phyloP scores from a whole-genome alignment of 306 rosid genomes.

The Fagus sylvatica region DNA sequence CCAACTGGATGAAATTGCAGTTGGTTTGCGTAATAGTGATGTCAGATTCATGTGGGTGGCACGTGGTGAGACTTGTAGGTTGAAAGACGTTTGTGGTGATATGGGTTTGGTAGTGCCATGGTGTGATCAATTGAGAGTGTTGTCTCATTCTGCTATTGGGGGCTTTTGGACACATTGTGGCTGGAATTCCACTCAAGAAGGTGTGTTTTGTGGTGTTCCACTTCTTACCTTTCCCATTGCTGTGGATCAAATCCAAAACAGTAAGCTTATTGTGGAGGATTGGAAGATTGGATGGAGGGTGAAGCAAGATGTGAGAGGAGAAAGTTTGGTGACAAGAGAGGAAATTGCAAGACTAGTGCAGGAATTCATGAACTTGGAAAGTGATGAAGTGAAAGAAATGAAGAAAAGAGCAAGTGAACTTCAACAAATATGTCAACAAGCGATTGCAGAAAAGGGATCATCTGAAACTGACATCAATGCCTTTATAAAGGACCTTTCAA shows the following conservation, averaged over 20 bases:
- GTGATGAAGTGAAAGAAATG: constrained; percentile 32
- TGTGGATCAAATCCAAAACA: constrained; percentile 43
- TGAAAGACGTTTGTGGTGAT: constrained; percentile 39
- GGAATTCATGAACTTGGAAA: constrained; percentile 42
- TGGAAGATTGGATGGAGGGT: constrained; percentile 63
- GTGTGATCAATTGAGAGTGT: constrained; percentile 66
- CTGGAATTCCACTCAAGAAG: constrained; percentile 60
- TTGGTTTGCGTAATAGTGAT: constrained; percentile 33
- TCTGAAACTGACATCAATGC: constrained; percentile 30
- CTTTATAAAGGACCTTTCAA: constrained; percentile 30
- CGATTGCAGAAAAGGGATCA: constrained; percentile 41
- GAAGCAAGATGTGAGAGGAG: constrained; percentile 32
- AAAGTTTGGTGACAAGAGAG: constrained; percentile 36
- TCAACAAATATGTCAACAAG: constrained; percentile 26
- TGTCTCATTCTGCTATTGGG: constrained; percentile 51
- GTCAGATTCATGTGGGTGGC: constrained; percentile 54
- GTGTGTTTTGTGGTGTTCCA: constrained; percentile 53
- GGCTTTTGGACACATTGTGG: constrained; percentile 68
- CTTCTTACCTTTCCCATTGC: constrained; percentile 50
- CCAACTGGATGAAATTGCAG: constrained; percentile 52
- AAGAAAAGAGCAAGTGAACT: constrained; percentile 41
- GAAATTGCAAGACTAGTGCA: constrained; percentile 35
- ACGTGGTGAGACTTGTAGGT: constrained; percentile 19
- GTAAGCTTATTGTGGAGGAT: constrained; percentile 44
- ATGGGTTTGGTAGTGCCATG: constrained; percentile 41